Evolutionary conservation across 768 basidiomycete species (phyloP), one percentile per base, ranked within the genome.

Genomic region (Megacollybia marginata): DNA sequence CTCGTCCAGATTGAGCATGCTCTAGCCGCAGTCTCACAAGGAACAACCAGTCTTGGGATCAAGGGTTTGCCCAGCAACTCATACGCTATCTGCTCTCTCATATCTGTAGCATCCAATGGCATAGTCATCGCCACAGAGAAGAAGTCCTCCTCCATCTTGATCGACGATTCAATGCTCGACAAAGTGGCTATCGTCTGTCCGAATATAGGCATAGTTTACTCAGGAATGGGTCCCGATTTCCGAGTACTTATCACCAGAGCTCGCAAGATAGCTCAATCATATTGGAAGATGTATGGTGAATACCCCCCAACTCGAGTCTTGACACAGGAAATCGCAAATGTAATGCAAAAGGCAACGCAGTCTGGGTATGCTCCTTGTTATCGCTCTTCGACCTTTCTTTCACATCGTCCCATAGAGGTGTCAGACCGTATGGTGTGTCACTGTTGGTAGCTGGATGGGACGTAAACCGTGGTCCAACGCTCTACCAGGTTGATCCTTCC

Each of bases 1-100:
- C 82, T 99, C 46, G 95, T 99, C 52, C 96, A 99, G 75, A 99
- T 99, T 65, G 96, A 99, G 74, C 96, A 99, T 71, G 96, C 96
- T 43, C 75, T 99, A 53, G 96, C 96, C 49, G 94, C 94, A 32
- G 95, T 98, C 51, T 81, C 89, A 19, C 87, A 89, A 58, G 95
- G 95, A 52, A 94, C 93, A 42, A 98, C 96, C 40, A 93, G 91
- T 69, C 81, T 99, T 42, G 96, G 96, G 48, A 97, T 99, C 67
- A 98, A 98, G 78, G 96, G 96, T 94, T 59, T 54, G 71, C 61
- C 47, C 46, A 33, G 47, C 19, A 47, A 28, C 46, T 42, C 44
- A 44, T 51, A 23, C 6, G 13, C 16, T 47, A 53, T 46, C 50
- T 50, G 47, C 49, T 42, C 48, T 3, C 32, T 48, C 43, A 34